Percentiles rank a stretch among this genome's conserved stretches.
Evolutionary conservation across 352 stramenopile species (phyloP).

Genomic region (Pythium biforme): DNA sequence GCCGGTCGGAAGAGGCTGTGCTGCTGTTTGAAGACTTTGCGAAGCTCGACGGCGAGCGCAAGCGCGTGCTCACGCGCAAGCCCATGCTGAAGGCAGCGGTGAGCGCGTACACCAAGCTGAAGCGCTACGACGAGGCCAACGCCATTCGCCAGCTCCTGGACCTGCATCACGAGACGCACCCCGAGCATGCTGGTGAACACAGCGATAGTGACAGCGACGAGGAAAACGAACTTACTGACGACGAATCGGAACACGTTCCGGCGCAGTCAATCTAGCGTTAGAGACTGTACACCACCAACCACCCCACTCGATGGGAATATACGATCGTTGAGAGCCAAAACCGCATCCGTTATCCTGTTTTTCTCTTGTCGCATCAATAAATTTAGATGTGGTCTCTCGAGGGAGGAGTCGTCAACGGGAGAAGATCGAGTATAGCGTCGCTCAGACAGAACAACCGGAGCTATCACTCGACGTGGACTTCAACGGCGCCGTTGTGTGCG

Average conservation of each 20-base stretch:
- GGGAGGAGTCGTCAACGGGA: background rate
- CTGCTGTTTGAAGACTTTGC: slow-evolving; percentile 79
- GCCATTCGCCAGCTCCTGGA: slow-evolving; percentile 52
- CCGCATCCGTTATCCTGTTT: background rate
- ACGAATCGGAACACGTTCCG: slow-evolving; percentile 18
- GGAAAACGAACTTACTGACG: slow-evolving; percentile 23
- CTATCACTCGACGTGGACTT: background rate
- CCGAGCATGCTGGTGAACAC: slow-evolving; percentile 7
- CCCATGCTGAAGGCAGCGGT: slow-evolving; percentile 65
- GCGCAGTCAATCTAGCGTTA: slow-evolving; percentile 11
- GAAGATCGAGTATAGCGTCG: background rate
- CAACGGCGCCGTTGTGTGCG: background rate
- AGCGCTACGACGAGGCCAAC: slow-evolving; percentile 60
- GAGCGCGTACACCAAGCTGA: slow-evolving; percentile 49
- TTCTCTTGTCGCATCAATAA: background rate
- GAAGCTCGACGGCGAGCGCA: slow-evolving; percentile 54
- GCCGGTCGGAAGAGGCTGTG: slow-evolving; percentile 56
- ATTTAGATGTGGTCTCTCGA: background rate
- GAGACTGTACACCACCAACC: slow-evolving; percentile 8
- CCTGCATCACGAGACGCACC: slow-evolving; percentile 32
- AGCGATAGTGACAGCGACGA: slow-evolving; percentile 25
- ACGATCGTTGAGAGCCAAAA: background rate
- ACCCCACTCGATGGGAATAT: slow-evolving; percentile 3
- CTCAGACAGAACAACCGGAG: background rate
- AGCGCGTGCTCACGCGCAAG: slow-evolving; percentile 47